phyloP scores from a whole-genome alignment of 129 eudicot genomes.

The Sambucus nigra region DNA sequence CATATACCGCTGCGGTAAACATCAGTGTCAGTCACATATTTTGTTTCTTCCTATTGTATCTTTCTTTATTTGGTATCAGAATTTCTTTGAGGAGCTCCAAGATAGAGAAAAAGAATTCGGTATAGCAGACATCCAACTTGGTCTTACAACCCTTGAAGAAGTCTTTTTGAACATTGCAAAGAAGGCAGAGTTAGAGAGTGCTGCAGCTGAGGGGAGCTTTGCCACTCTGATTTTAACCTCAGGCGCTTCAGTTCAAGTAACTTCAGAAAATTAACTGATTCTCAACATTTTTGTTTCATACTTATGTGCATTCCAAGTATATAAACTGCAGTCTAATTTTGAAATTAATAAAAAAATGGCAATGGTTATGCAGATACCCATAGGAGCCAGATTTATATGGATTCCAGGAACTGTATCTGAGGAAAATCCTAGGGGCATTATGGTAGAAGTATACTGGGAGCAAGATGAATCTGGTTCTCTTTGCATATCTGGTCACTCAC shows the following conservation, averaged over 20 bases:
- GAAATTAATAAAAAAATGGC: not conserved
- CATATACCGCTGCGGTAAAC: no score
- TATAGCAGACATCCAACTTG: constrained; percentile 73
- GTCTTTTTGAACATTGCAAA: constrained; percentile 88
- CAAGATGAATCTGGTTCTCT: constrained; percentile 81
- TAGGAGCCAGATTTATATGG: constrained; percentile 75
- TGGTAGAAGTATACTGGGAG: constrained; percentile 89
- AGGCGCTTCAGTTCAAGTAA: constrained; percentile 67
- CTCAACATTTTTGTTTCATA: not conserved
- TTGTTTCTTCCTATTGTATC: not conserved
- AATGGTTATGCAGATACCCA: constrained; percentile 51
- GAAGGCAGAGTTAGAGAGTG: constrained; percentile 76
- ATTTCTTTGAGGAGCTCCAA: constrained; percentile 71
- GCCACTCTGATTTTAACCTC: constrained; percentile 55
- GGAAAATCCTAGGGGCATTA: constrained; percentile 69
- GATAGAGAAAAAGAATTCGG: constrained; percentile 68
- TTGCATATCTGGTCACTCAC: constrained; percentile 66
- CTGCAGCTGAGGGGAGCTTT: constrained; percentile 66
- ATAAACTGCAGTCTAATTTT: not conserved
- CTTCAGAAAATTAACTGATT: constrained; percentile 7
- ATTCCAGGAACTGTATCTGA: constrained; percentile 60
- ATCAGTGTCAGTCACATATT: not conserved
- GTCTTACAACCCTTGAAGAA: constrained; percentile 94
- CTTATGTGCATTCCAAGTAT: not conserved
- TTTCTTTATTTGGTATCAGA: constrained; percentile 26